phyloP scores from a whole-genome alignment of 2,329 filamentous ascomycete genomes.

The Trichoderma polysporum region DNA sequence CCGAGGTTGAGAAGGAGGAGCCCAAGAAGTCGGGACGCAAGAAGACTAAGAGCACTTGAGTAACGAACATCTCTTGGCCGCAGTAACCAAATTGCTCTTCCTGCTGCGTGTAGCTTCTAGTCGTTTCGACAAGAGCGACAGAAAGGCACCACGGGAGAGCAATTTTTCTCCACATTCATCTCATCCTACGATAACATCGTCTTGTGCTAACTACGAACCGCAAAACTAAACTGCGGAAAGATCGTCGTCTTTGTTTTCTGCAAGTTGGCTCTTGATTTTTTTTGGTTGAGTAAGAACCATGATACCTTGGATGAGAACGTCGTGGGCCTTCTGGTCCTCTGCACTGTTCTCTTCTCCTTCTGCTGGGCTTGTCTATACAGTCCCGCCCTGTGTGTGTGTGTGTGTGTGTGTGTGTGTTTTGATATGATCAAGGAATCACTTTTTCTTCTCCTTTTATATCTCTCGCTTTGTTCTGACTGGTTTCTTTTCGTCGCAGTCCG shows the following conservation, averaged over 20 bases:
- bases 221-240: neutral
- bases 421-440: neutral
- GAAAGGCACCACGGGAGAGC: neutral
- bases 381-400: neutral
- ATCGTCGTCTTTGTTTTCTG: slow-evolving; percentile 18
- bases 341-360: neutral
- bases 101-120: neutral
- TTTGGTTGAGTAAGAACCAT: slow-evolving; percentile 6
- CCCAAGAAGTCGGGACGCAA: slow-evolving; percentile 60
- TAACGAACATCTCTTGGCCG: neutral
- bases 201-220: neutral
- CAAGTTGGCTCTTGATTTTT: slow-evolving; percentile 16
- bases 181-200: neutral
- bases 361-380: neutral
- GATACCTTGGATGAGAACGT: slow-evolving; percentile 15
- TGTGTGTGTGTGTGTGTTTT: neutral
- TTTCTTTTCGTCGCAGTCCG: neutral
- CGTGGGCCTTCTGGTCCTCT: neutral
- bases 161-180: neutral
- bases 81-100: neutral
- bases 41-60: slow-evolving; percentile 51
- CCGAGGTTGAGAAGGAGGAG: slow-evolving; percentile 53
- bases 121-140: neutral
- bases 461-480: slow-evolving; percentile 7
- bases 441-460: neutral